A percentile compares a stretch with the other conserved stretches of the same genome.
These are phyloP conservation scores for Pseudohalonectria lignicola DNA, from an alignment of 2,329 filamentous ascomycete species.

Conservation along the genomic window DNA sequence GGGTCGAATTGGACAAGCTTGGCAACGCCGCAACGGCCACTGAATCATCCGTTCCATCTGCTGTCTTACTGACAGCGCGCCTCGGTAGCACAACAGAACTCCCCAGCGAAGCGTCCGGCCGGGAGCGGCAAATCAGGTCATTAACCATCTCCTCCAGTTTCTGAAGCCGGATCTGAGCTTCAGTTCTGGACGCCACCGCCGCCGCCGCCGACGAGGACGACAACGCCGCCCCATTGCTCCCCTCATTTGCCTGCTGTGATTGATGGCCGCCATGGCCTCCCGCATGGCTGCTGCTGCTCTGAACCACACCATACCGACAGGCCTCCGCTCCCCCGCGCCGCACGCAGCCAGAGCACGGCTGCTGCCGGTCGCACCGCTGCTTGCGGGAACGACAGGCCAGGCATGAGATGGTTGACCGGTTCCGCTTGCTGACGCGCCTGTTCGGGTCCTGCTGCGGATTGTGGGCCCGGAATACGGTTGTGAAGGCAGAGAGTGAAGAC, in stretches of 20 bases:
- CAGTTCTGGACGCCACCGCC: constrained; percentile 12
- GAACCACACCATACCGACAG: constrained; percentile 20
- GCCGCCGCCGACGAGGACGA: not conserved
- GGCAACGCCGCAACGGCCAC: no score
- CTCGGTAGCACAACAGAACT: no score
- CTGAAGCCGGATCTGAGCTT: constrained; percentile 26
- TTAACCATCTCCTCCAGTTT: constrained; percentile 29
- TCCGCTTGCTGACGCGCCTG: constrained; percentile 22
- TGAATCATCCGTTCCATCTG: no score
- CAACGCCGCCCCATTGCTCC: not conserved
- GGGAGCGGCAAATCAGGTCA: constrained; percentile 15
- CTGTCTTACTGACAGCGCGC: no score
- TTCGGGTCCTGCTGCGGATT: not conserved
- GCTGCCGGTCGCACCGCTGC: constrained; percentile 29
- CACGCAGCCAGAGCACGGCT: constrained; percentile 25
- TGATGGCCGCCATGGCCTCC: constrained; percentile 8
- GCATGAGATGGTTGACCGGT: constrained; percentile 29
- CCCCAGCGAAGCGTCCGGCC: no score
- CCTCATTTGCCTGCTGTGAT: not conserved
- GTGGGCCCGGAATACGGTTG: constrained; percentile 10
- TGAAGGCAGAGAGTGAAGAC: constrained; percentile 5
- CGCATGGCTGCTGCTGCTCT: not conserved
- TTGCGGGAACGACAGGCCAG: constrained; percentile 29
- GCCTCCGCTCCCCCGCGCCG: constrained; percentile 21
- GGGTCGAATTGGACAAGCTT: no score